Conservation (phyloP, 441 rosid species). For the Populus hybrid region DNA sequence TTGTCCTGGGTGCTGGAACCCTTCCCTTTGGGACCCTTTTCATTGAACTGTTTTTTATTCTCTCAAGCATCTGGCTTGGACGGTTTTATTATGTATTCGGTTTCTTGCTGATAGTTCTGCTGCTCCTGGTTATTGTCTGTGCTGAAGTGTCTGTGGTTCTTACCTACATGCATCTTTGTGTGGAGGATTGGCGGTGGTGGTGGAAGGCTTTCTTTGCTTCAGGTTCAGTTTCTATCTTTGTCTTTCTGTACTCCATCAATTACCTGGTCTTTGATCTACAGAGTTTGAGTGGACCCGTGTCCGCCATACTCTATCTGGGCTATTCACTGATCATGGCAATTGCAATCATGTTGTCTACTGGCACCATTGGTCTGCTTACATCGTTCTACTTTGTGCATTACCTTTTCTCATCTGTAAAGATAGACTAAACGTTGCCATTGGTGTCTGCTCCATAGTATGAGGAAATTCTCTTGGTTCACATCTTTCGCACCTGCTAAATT, state of each 20-base stretch:
- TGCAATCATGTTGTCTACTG: constrained; percentile 95
- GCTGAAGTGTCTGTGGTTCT: constrained; percentile 95
- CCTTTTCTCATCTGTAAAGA: constrained; percentile 94
- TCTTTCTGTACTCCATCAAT: constrained; percentile 86
- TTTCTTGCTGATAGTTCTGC: constrained; percentile 74
- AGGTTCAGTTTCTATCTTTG: constrained; percentile 83
- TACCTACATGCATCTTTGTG: constrained; percentile 97
- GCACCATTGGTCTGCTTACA: constrained; percentile 78
- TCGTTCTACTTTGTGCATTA: constrained; percentile 93
- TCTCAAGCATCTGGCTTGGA: constrained; percentile 96
- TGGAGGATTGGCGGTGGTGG: constrained; percentile 99
- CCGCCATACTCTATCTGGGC: constrained; percentile 85
- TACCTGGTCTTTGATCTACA: constrained; percentile 86
- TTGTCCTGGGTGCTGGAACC: constrained; percentile 96
- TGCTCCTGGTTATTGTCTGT: constrained; percentile 71
- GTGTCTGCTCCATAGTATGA: constrained; percentile 16
- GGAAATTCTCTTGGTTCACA: constrained; percentile 22
- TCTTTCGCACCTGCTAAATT: constrained; percentile 13
- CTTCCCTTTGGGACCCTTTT: constrained; percentile 96
- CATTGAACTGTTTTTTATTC: constrained; percentile 93
- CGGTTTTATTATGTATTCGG: constrained; percentile 94
- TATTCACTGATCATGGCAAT: constrained; percentile 85
- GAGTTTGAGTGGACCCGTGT: constrained; percentile 93
- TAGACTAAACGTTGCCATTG: constrained; percentile 46
- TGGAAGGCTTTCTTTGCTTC: constrained; percentile 99